phyloP scores from a whole-genome alignment of 768 basidiomycete genomes.

The Leucosporidium creatinivorum region DNA sequence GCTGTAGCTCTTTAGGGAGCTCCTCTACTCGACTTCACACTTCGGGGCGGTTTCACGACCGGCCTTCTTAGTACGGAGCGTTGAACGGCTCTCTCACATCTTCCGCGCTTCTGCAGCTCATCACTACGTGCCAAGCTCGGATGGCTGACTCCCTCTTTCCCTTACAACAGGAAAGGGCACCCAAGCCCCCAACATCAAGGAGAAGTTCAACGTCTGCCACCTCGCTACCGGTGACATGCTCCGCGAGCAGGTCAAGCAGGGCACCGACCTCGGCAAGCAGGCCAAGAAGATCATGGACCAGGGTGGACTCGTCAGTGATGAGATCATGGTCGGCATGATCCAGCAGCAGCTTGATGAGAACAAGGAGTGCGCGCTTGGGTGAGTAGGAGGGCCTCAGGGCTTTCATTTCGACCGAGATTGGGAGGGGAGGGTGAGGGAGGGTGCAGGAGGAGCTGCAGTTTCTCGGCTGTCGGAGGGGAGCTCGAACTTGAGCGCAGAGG shows the following conservation, averaged over 20 bases:
- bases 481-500: background rate
- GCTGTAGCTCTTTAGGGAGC: background rate
- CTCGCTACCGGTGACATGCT: slow-evolving; percentile 98
- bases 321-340: slow-evolving; percentile 97
- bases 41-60: background rate
- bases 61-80: background rate
- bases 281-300: slow-evolving; percentile 98
- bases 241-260: slow-evolving; percentile 78
- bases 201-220: slow-evolving; percentile 94
- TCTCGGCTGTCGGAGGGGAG: too few species aligned
- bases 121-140: background rate
- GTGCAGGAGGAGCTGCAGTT: too few species aligned
- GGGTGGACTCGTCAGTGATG: slow-evolving; percentile 89
- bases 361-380: slow-evolving; percentile 91
- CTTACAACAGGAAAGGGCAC: slow-evolving; percentile 79
- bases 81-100: background rate
- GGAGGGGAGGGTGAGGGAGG: too few species aligned
- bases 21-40: background rate
- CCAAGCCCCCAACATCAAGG: slow-evolving; percentile 86
- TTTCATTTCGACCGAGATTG: too few species aligned
- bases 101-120: background rate
- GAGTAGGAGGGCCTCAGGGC: slow-evolving; percentile 46
- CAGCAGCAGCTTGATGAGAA: slow-evolving; percentile 90
- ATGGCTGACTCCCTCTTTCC: background rate
- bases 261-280: slow-evolving; percentile 77